Evolutionary conservation across 2,329 filamentous ascomycete species (phyloP).

Genomic region (Escovopsis sp.): DNA sequence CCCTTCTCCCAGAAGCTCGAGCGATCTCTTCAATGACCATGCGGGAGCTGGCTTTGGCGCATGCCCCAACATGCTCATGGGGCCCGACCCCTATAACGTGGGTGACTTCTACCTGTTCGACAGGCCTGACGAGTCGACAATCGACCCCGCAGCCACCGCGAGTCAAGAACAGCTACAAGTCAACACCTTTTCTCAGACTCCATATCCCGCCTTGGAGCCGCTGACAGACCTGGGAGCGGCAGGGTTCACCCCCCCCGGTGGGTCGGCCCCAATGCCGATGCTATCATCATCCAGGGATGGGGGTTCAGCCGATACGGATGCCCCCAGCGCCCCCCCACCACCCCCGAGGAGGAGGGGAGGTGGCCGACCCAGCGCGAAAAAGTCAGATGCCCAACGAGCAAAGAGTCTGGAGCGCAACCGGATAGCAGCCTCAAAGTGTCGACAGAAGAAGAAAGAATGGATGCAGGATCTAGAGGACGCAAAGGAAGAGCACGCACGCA

Average conservation of each 20-base stretch:
- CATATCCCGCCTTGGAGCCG: too few species aligned
- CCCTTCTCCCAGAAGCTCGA: constrained; percentile 4
- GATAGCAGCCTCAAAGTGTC: constrained; percentile 58
- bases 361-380: neutral
- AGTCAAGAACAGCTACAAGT: too few species aligned
- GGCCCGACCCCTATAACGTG: constrained; percentile 1
- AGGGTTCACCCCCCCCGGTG: too few species aligned
- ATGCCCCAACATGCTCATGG: neutral
- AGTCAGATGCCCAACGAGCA: constrained; percentile 22
- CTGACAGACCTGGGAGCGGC: too few species aligned
- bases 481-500: constrained; percentile 10
- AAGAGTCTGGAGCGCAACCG: constrained; percentile 57
- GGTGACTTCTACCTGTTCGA: neutral
- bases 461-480: constrained; percentile 33
- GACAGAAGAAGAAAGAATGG: constrained; percentile 49
- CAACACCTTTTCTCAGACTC: too few species aligned
- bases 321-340: too few species aligned
- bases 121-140: too few species aligned
- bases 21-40: constrained; percentile 4
- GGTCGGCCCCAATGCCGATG: too few species aligned
- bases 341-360: neutral
- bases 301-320: too few species aligned
- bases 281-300: too few species aligned
- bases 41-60: constrained; percentile 2
- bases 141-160: too few species aligned